Base-by-base conservation (phyloP, 2,329 filamentous ascomycete genomes). In the Aspergillus niger region DNA sequence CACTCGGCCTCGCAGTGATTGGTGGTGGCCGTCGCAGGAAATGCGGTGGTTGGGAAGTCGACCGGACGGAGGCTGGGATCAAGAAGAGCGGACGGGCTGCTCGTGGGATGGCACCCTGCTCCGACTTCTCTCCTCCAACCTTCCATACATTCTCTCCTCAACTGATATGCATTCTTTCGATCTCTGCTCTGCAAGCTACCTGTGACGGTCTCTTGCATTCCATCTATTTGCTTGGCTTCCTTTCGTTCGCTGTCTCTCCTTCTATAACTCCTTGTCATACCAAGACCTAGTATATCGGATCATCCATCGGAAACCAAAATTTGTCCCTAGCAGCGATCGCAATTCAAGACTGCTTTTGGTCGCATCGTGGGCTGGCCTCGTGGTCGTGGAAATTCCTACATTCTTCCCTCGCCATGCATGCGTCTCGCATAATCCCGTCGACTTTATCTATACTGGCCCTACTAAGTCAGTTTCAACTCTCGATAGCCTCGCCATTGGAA, bases 41-140 rank as follows among this genome's bases (percentile, higher is more conserved):
- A 70, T 72, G 56, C 66, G 72, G 72, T 73, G 71, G 72, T 73
- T 74, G 72, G 72, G 71, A 71, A 62, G 60, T 44, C 50, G 66
- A 55, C 53, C 26, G 53, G 49, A 59, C 54, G 69, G 71, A 70
- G 72, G 72, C 72, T 74, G 72, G 72, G 72, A 69, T 55, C 53
- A 55, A 55, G 47, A 55, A 55, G 39, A 47, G 11, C 41, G 55
- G 43, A 58, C 36, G 39, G 41, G 24, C 41, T 51, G 47, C 17
- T 51, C 11, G 41, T 26, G 26, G 26, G 26, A 30, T 43, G 10
- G 17, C 53, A 30, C 24, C 41, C 28, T 32, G 53, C 36, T 51
- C 30, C 22, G 36, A 48, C 26, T 36, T 50, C 38, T 49, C 49
- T 50, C 36, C 60, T 32, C 32, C 11, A 36, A 49, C 48, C 51